Evolutionary conservation across 352 stramenopile species (phyloP), one percentile per base, ranked within the genome.

Genomic region (Pythium volutum): DNA sequence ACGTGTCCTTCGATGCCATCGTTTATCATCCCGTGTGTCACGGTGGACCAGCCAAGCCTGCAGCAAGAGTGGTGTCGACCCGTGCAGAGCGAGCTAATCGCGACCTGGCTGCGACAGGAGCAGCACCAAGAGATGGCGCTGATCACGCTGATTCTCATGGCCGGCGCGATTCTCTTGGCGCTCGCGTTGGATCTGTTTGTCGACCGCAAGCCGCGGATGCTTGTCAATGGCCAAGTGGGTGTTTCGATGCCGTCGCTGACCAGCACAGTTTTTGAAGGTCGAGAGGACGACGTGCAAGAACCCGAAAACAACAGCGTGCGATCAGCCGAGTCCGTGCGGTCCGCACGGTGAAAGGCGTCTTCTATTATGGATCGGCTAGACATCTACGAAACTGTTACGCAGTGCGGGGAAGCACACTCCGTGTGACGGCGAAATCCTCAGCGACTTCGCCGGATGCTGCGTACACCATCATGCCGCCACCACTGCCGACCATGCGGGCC

Each of bases 401-500:
- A 1, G 22, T 29, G 1, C n/a, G 14, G 23, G 46, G 50, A 7
- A 88, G 29, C 18, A 91, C 69, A 55, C 76, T 88, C 1, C 74
- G 59, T 1, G 79, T 90, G 34, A 77, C 68, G 0, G 71, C 56
- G 33, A 82, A 91, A 52, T 83, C 55, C 20, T 88, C 67, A 1
- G 15, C 31, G 2, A 76, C 74, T 52, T 93, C 84, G 14, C 70
- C 59, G 2, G 81, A 91, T 9, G 77, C 81, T 2, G 81, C 71
- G 55, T 87, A 93, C 39, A 93, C 71, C 77, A 89, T 90, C 76
- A 93, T 90, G 1, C 70, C 70, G 22, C 83, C 83, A 8, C 77
- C 79, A n/a, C 65, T 45, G 10, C 62, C 66, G 1, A 66, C 41
- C 45, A 69, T 53, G 8, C 74, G 62, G 42, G 74, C 73, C 22